Evolutionary conservation across 441 rosid genomes (phyloP), one percentile per base, ranked within the genome.

Genomic region (Daphne laureola): DNA sequence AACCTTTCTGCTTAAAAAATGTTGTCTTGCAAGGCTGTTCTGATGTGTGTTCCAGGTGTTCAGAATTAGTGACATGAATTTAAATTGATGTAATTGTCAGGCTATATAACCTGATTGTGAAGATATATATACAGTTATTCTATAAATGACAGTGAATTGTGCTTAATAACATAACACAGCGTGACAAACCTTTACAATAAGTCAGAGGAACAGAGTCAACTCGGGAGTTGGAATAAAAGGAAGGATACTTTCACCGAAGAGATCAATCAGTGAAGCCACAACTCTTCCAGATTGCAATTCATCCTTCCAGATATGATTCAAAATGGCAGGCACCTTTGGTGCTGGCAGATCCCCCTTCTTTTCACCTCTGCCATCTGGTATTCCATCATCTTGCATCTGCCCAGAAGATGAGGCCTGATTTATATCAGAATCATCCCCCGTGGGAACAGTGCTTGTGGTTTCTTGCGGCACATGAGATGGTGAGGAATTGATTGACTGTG

Each of bases 151-250:
- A 31, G 11, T 31, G 38, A 9, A 31, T 17, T 17, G 36, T 46
- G 60, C 45, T 41, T 43, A 14, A 21, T 44, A 47, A 9, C 14
- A 55, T 25, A 62, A 46, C 59, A 53, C 38, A 31, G 7, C 8
- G 11, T 7, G 38, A 1, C 11, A 31, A 31, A 31, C 38, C 38
- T 48, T 57, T 59, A 55, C 49, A 49, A 35, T 14, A 35, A 45
- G 55, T 76, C 60, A 89, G 42, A 89, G 64, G 72, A 92, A 89
- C 55, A 86, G 31, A 42, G 79, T 74, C 97, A 77, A 70, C 68
- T 89, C 96, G 12, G 94, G 82, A 43, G 81, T 75, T 49, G 98
- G 97, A 61, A 89, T 73, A 67, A 84, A 89, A 53, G 90, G 76
- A 38, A 86, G 75, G 54, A 83, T 73, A 46, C 78, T 68, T 55